These are phyloP conservation scores for Kwoniella bestiolae DNA, from an alignment of 768 basidiomycete genomes.

Conservation along the genomic window DNA sequence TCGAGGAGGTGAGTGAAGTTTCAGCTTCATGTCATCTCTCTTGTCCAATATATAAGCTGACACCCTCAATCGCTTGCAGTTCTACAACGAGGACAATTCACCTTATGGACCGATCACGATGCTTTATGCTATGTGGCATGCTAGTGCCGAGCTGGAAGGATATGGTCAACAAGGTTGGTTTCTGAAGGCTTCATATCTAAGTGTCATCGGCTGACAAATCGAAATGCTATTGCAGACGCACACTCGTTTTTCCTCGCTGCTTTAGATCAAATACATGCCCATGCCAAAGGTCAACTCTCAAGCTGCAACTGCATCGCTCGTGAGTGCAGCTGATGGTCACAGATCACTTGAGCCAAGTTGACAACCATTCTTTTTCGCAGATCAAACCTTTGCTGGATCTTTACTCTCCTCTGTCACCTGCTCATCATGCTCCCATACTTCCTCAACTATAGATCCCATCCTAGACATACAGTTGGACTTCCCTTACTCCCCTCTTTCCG, in stretches of 20 bases:
- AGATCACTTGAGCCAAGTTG: background rate
- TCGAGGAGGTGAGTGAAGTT: conserved; percentile 52
- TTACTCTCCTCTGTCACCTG: conserved; percentile 89
- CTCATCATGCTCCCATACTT: conserved; percentile 77
- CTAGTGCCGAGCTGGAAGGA: conserved; percentile 78
- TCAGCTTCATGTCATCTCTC: too few relatives aligned
- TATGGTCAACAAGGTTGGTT: conserved; percentile 94
- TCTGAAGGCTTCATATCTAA: conserved; percentile 45
- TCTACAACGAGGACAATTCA: conserved; percentile 62
- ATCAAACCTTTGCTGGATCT: conserved; percentile 83
- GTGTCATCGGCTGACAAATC: background rate
- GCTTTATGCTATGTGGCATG: conserved; percentile 79
- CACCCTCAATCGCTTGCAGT: conserved; percentile 47
- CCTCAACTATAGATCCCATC: conserved; percentile 82
- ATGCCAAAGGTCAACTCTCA: conserved; percentile 74
- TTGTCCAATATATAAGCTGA: too few relatives aligned
- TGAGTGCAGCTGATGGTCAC: conserved; percentile 28
- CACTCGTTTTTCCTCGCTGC: conserved; percentile 60
- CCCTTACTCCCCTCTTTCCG: conserved; percentile 54
- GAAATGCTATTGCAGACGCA: conserved; percentile 41
- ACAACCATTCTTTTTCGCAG: conserved; percentile 20
- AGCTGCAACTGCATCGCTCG: conserved; percentile 88
- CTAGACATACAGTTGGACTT: conserved; percentile 88
- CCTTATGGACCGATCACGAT: conserved; percentile 83
- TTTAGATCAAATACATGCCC: conserved; percentile 83